These are phyloP conservation scores for Clavariopsis aquatica DNA, from an alignment of 495 filamentous ascomycete species.

Conservation along the genomic window DNA sequence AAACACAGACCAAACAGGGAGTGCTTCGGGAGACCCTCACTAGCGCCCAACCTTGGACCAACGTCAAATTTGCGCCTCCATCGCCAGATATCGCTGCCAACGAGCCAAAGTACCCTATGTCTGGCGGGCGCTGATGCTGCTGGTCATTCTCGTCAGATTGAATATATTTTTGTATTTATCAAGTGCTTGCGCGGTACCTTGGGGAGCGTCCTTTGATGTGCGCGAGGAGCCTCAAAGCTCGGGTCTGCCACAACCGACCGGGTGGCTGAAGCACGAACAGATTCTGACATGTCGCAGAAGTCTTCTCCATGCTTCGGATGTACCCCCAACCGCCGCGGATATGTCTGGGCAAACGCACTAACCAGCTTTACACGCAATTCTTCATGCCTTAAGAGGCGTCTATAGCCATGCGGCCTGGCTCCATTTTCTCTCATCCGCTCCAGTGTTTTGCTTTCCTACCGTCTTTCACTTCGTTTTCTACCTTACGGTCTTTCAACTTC, in stretches of 20 bases:
- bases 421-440: conserved; percentile 26
- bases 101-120: not conserved
- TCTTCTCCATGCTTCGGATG: conserved; percentile 32
- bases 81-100: not conserved
- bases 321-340: conserved; percentile 18
- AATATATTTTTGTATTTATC: not conserved
- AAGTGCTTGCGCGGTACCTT: not conserved
- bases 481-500: conserved; percentile 36
- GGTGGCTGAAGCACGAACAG: conserved; percentile 39
- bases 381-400: conserved; percentile 40
- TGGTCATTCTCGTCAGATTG: not conserved
- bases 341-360: conserved; percentile 32
- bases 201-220: not conserved
- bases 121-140: not conserved
- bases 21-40: conserved; percentile 30
- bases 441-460: conserved; percentile 27
- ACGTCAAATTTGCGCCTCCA: not conserved
- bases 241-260: conserved; percentile 22
- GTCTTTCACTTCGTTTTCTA: conserved; percentile 35
- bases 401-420: conserved; percentile 32
- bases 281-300: conserved; percentile 39
- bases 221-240: conserved; percentile 18
- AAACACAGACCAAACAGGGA: conserved; percentile 37
- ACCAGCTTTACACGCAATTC: conserved; percentile 22
- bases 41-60: conserved; percentile 19